Evolutionary conservation across 2,329 filamentous ascomycete genomes (phyloP).

Genomic region (Claviceps sp.): DNA sequence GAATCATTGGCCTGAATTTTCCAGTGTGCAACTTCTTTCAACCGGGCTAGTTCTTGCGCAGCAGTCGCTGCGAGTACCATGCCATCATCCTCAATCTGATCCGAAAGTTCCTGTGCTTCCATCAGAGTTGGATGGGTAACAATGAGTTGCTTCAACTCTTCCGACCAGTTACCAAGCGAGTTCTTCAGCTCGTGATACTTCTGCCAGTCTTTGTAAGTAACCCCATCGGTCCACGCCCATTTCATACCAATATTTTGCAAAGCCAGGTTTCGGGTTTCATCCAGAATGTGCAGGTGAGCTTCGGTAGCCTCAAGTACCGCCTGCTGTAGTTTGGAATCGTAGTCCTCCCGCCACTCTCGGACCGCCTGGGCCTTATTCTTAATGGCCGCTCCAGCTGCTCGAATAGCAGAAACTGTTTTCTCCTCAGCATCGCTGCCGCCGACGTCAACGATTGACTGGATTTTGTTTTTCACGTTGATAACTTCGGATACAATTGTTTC

Average conservation of each 20-base stretch:
- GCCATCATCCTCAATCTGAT: slow-evolving; percentile 59
- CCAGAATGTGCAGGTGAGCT: slow-evolving; percentile 69
- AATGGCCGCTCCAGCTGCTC: slow-evolving; percentile 56
- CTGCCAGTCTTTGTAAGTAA: slow-evolving; percentile 95
- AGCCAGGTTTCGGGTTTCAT: slow-evolving; percentile 69
- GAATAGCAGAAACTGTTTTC: slow-evolving; percentile 36
- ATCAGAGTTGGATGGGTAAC: slow-evolving; percentile 58
- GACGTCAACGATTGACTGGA: slow-evolving; percentile 45
- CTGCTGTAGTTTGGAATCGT: slow-evolving; percentile 53
- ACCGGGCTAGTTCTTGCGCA: slow-evolving; percentile 62
- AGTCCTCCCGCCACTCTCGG: slow-evolving; percentile 61
- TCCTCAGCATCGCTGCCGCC: slow-evolving; percentile 29
- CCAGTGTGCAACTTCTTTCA: slow-evolving; percentile 76
- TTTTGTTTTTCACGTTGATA: slow-evolving; percentile 49
- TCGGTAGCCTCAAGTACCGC: slow-evolving; percentile 62
- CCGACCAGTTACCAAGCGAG: slow-evolving; percentile 72
- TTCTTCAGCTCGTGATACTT: slow-evolving; percentile 83
- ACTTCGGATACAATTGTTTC: slow-evolving; percentile 52
- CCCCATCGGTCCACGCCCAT: slow-evolving; percentile 91
- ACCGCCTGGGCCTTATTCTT: slow-evolving; percentile 66
- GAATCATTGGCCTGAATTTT: slow-evolving; percentile 66
- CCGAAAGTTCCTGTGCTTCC: slow-evolving; percentile 52
- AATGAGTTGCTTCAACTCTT: slow-evolving; percentile 65
- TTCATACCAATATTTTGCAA: slow-evolving; percentile 85
- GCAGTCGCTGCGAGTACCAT: slow-evolving; percentile 70